Conservation (phyloP, 352 stramenopile genomes). For the Globisporangium sylvaticum region DNA sequence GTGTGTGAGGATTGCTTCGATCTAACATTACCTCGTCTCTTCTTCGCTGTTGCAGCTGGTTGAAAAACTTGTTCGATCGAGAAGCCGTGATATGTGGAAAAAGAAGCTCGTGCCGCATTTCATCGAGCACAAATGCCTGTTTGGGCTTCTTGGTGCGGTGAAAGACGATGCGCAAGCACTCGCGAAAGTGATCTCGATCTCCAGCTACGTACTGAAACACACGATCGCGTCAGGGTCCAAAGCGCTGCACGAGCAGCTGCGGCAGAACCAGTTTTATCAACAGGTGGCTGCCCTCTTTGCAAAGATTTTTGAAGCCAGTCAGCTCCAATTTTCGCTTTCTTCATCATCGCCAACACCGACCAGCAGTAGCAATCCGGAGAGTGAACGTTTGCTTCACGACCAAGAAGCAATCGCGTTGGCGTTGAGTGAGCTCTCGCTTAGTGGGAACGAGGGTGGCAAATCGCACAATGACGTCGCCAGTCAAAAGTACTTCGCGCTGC, state of each 20-base stretch:
- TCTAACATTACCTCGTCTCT: background rate
- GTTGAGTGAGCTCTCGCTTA: constrained; percentile 36
- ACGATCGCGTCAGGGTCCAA: constrained; percentile 12
- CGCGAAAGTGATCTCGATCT: constrained; percentile 21
- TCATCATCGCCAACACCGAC: background rate
- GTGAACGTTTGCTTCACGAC: background rate
- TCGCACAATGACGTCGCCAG: constrained; percentile 18
- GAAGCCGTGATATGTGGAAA: constrained; percentile 13
- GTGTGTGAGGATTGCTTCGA: background rate
- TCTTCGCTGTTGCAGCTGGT: constrained; percentile 19
- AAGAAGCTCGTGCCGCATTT: constrained; percentile 25
- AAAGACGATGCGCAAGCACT: constrained; percentile 20
- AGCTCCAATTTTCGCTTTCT: constrained; percentile 4
- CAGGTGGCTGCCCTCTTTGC: constrained; percentile 12
- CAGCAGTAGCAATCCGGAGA: background rate
- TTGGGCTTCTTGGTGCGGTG: constrained; percentile 15
- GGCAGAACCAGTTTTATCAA: constrained; percentile 19
- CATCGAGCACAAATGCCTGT: constrained; percentile 23
- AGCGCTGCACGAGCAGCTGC: constrained; percentile 27
- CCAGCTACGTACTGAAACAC: constrained; percentile 15
- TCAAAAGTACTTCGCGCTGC: constrained; percentile 41
- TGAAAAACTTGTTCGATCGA: constrained; percentile 19
- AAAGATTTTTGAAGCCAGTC: constrained; percentile 9
- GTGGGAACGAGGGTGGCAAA: constrained; percentile 30
- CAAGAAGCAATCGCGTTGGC: constrained; percentile 30